Conservation (phyloP, 495 filamentous ascomycete species). For the Lophium mytilinum region DNA sequence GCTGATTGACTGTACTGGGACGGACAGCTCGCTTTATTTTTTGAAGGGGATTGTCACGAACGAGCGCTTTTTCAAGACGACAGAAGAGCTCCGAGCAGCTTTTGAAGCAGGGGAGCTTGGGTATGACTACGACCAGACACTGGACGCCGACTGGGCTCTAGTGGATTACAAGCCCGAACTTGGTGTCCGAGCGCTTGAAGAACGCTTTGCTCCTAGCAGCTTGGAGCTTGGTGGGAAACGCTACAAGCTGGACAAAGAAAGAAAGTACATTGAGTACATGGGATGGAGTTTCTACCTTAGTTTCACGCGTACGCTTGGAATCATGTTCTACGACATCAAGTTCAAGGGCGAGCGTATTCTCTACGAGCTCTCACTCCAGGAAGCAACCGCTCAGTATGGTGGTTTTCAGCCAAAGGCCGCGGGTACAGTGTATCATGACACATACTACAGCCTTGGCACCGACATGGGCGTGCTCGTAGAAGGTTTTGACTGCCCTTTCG, state of each 20-base stretch:
- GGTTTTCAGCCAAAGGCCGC: conserved; percentile 18
- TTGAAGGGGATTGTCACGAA: conserved; percentile 35
- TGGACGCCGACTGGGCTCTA: conserved; percentile 28
- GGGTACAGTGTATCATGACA: conserved; percentile 19
- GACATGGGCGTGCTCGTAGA: conserved; percentile 7
- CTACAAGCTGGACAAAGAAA: conserved; percentile 15
- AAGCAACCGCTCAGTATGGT: conserved; percentile 18
- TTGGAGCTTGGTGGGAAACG: conserved; percentile 27
- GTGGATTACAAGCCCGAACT: conserved; percentile 31
- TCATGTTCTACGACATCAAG: conserved; percentile 23
- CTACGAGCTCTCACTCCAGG: conserved; percentile 23
- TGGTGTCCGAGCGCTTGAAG: conserved; percentile 35
- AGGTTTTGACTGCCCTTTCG: no score
- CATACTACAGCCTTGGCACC: conserved; percentile 13
- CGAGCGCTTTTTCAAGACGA: conserved; percentile 31
- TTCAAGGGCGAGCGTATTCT: conserved; percentile 18
- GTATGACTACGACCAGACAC: conserved; percentile 18
- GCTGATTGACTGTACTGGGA: conserved; percentile 33
- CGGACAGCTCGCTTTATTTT: conserved; percentile 32
- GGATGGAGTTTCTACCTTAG: conserved; percentile 17
- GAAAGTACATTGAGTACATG: conserved; percentile 20
- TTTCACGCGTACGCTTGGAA: conserved; percentile 8
- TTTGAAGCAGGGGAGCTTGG: conserved; percentile 34
- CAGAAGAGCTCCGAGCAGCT: conserved; percentile 30
- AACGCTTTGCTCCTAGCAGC: conserved; percentile 35